Percentiles rank a stretch among this genome's conserved stretches.
Conservation (phyloP, 2,329 filamentous ascomycete species). For the Pyrenochaeta sp. region DNA sequence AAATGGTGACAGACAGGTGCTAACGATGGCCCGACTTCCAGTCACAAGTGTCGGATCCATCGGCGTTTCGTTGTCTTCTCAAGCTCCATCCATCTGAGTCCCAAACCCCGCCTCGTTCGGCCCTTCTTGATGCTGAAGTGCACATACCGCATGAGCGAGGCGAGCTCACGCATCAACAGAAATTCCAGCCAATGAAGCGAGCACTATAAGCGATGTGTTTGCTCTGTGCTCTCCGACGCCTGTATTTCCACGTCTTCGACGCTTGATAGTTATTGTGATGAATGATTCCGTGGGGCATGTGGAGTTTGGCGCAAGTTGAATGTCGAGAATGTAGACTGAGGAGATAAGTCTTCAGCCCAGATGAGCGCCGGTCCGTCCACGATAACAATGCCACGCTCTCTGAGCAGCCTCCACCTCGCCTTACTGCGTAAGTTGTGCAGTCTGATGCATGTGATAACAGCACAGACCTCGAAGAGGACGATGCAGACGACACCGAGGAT, state of each 20-base stretch:
- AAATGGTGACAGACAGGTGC: too few relatives aligned
- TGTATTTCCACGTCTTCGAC: neutral
- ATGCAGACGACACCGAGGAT: constrained; percentile 6
- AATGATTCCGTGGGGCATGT: neutral
- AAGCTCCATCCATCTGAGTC: neutral
- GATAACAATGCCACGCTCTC: constrained; percentile 18
- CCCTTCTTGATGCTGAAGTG: neutral
- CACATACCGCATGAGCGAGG: neutral
- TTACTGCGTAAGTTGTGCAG: constrained; percentile 12
- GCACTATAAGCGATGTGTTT: neutral
- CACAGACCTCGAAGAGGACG: constrained; percentile 4
- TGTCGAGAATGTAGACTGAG: constrained; percentile 8
- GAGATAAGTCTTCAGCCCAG: constrained; percentile 18
- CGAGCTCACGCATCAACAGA: constrained; percentile 3
- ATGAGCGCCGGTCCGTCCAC: constrained; percentile 17
- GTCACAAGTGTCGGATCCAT: too few relatives aligned
- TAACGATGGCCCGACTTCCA: too few relatives aligned
- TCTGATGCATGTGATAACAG: constrained; percentile 3
- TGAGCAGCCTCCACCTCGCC: constrained; percentile 15
- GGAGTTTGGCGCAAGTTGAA: constrained; percentile 10
- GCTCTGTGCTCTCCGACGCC: too few relatives aligned
- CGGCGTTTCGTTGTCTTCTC: neutral
- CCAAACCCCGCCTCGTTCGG: neutral
- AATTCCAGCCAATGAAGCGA: neutral
- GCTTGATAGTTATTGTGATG: neutral